phyloP scores from a whole-genome alignment of 805 yeast genomes.

The Candida oleophila region DNA sequence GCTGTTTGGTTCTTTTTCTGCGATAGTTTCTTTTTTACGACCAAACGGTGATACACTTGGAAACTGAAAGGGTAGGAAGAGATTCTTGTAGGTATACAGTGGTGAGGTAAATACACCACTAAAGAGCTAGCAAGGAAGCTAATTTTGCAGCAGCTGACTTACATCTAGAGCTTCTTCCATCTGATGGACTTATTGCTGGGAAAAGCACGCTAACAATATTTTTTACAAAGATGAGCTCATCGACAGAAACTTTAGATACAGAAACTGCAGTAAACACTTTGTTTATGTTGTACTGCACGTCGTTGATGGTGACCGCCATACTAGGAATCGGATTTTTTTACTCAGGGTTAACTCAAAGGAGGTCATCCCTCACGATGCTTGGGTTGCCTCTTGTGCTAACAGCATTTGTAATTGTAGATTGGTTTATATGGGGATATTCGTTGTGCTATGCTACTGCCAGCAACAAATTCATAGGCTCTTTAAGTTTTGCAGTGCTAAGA shows the following conservation, averaged over 20 bases:
- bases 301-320: constrained; percentile 29
- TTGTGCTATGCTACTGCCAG: constrained; percentile 35
- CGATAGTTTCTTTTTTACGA: no score
- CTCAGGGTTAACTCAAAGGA: constrained; percentile 42
- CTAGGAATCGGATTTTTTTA: constrained; percentile 40
- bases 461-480: constrained; percentile 34
- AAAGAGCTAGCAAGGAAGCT: no score
- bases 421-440: constrained; percentile 47
- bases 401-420: constrained; percentile 36
- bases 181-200: not conserved
- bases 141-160: no score
- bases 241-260: not conserved
- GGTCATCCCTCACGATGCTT: constrained; percentile 41
- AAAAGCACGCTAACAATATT: no score
- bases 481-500: constrained; percentile 29
- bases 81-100: no score
- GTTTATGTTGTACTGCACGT: constrained; percentile 36
- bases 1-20: no score
- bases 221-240: not conserved
- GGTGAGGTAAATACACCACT: no score
- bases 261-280: constrained; percentile 23
- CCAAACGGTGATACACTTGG: no score
- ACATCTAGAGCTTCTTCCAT: not conserved
- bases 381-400: constrained; percentile 31
- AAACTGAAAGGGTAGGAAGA: no score